These are phyloP conservation scores for Fusarium kyushuense DNA, from an alignment of 2,329 filamentous ascomycete genomes.

Conservation along the genomic window DNA sequence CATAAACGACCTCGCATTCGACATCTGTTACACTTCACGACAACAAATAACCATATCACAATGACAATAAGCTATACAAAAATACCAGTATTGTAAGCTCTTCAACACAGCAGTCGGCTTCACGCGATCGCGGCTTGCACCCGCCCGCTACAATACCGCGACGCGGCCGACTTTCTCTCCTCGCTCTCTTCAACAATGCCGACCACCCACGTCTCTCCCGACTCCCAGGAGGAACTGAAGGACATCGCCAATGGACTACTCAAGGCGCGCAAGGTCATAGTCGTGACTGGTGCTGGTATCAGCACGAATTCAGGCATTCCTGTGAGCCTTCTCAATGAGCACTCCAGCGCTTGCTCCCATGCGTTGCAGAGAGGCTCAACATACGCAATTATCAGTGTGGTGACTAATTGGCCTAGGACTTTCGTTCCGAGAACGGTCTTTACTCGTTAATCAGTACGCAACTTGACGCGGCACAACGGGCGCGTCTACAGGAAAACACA, in stretches of 20 bases:
- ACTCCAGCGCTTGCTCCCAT: slow-evolving; percentile 23
- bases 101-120: slow-evolving; percentile 30
- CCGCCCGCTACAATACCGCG: slow-evolving; percentile 38
- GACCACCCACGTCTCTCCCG: slow-evolving; percentile 66
- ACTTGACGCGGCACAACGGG: slow-evolving; percentile 65
- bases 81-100: slow-evolving; percentile 19
- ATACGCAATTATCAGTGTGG: neutral
- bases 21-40: neutral
- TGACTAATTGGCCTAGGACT: slow-evolving; percentile 64
- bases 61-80: slow-evolving; percentile 34
- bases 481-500: slow-evolving; percentile 45
- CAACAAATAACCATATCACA: slow-evolving; percentile 19
- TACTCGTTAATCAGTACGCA: slow-evolving; percentile 79
- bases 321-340: slow-evolving; percentile 56
- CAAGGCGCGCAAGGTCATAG: slow-evolving; percentile 76
- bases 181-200: slow-evolving; percentile 61
- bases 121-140: slow-evolving; percentile 36
- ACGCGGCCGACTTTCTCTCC: slow-evolving; percentile 43
- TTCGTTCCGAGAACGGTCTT: slow-evolving; percentile 77
- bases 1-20: slow-evolving; percentile 14
- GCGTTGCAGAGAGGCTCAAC: slow-evolving; percentile 3
- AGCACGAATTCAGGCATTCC: slow-evolving; percentile 82
- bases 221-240: slow-evolving; percentile 68
- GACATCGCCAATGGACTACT: slow-evolving; percentile 72
- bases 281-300: slow-evolving; percentile 79